These are phyloP conservation scores for Fusarium goolgardi DNA, from an alignment of 2,329 filamentous ascomycete genomes.

Conservation along the genomic window DNA sequence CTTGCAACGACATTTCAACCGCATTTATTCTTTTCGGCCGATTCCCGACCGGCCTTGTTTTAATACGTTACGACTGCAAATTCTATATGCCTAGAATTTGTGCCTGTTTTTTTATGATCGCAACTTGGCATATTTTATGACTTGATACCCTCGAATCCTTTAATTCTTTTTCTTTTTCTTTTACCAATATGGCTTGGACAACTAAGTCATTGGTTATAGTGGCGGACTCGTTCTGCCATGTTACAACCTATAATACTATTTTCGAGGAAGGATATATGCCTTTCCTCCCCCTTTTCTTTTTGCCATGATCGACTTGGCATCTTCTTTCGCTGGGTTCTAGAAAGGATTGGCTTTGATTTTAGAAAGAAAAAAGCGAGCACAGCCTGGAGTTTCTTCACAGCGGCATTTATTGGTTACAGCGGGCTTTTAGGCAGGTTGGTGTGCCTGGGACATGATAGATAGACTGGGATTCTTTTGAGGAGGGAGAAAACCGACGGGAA, in stretches of 20 bases:
- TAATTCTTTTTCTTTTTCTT: slow-evolving; percentile 15
- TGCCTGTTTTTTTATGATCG: slow-evolving; percentile 34
- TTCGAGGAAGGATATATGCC: slow-evolving; percentile 1
- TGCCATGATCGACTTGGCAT: slow-evolving; percentile 14
- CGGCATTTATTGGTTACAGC: slow-evolving; percentile 22
- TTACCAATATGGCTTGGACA: not conserved
- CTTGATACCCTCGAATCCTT: slow-evolving; percentile 44
- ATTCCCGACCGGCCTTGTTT: slow-evolving; percentile 16
- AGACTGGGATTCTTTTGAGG: not conserved
- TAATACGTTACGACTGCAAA: slow-evolving; percentile 36
- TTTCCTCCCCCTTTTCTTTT: slow-evolving; percentile 4
- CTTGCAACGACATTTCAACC: not conserved
- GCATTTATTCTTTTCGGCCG: not conserved
- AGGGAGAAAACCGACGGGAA: not conserved
- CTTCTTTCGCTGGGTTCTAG: slow-evolving; percentile 16
- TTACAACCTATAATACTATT: slow-evolving; percentile 31
- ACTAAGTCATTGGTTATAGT: not conserved
- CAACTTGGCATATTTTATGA: slow-evolving; percentile 41
- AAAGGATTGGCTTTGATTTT: slow-evolving; percentile 26
- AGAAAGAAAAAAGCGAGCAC: slow-evolving; percentile 36
- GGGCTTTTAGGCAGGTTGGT: not conserved
- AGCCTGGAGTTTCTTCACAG: slow-evolving; percentile 40
- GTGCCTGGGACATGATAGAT: slow-evolving; percentile 5
- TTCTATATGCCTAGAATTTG: slow-evolving; percentile 18
- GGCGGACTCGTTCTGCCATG: slow-evolving; percentile 18